Conservation (phyloP, 2,329 filamentous ascomycete genomes). For the Stagonosporopsis chrysanthemi region DNA sequence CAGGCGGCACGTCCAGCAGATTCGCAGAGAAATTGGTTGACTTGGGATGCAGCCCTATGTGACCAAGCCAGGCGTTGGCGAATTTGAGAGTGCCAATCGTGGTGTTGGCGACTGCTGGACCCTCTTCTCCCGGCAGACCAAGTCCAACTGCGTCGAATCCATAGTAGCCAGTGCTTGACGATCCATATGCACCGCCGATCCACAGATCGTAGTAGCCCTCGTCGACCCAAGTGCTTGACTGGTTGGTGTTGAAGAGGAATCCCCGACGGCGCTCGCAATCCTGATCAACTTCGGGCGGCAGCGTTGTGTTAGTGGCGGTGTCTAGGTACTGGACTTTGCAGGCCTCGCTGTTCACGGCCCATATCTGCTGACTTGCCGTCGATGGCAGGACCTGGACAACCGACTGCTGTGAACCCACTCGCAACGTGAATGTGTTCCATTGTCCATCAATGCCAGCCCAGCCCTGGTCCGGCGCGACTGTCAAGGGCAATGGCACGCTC, state of each 20-base stretch:
- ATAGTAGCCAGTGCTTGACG: slow-evolving; percentile 69
- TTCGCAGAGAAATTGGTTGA: slow-evolving; percentile 60
- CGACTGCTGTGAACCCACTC: slow-evolving; percentile 62
- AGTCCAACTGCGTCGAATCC: slow-evolving; percentile 61
- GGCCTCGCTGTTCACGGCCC: slow-evolving; percentile 62
- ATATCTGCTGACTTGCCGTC: slow-evolving; percentile 74
- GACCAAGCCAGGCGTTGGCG: slow-evolving; percentile 55
- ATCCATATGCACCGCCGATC: slow-evolving; percentile 63
- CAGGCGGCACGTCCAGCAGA: slow-evolving; percentile 56
- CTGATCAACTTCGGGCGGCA: slow-evolving; percentile 26
- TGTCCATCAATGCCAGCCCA: slow-evolving; percentile 49
- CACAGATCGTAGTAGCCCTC: slow-evolving; percentile 68
- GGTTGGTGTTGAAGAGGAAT: slow-evolving; percentile 61
- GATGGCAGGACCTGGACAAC: slow-evolving; percentile 67
- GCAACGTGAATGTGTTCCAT: slow-evolving; percentile 75
- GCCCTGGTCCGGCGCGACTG: slow-evolving; percentile 47
- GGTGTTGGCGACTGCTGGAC: slow-evolving; percentile 53
- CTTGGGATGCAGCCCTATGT: slow-evolving; percentile 58
- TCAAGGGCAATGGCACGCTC: slow-evolving; percentile 41
- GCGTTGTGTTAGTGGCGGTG: slow-evolving; percentile 54
- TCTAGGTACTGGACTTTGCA: slow-evolving; percentile 45
- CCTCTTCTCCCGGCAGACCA: slow-evolving; percentile 49
- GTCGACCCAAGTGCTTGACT: slow-evolving; percentile 65
- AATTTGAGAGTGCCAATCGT: slow-evolving; percentile 52
- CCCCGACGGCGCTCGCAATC: slow-evolving; percentile 65